phyloP scores from a whole-genome alignment of 208 protist species.

The Acanthamoeba royreba region DNA sequence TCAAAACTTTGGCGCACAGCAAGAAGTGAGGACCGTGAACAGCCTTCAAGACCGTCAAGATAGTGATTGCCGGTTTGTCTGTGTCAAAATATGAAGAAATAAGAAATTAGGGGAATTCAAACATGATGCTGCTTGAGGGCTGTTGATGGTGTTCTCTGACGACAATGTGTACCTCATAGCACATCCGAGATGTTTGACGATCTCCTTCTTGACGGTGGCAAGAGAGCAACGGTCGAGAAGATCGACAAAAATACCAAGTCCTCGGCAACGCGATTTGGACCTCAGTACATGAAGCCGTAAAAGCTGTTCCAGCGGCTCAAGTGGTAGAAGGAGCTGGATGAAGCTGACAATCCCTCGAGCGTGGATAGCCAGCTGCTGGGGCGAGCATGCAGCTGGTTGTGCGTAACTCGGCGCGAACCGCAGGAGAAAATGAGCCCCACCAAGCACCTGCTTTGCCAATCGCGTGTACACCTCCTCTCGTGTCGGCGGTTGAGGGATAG shows the following conservation, averaged over 20 bases:
- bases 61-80: not conserved
- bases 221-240: slow-evolving; percentile 14
- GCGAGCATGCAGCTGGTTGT: not conserved
- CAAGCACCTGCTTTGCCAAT: not conserved
- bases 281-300: not conserved
- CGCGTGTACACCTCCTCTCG: not conserved
- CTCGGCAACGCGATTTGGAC: not conserved
- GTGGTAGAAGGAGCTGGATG: not conserved
- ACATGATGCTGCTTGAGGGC: too few relatives aligned
- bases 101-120: too few relatives aligned
- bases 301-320: not conserved
- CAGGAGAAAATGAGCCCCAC: not conserved
- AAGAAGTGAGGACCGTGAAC: not conserved
- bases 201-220: not conserved
- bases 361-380: not conserved
- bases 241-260: not conserved
- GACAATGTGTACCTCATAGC: not conserved
- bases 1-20: not conserved
- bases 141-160: too few relatives aligned
- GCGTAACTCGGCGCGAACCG: not conserved
- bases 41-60: not conserved
- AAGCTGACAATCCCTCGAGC: not conserved
- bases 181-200: not conserved
- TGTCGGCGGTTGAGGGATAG: not conserved
- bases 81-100: not conserved